Evolutionary conservation across 2,329 filamentous ascomycete species (phyloP), one percentile per base, ranked within the genome.

Genomic region (Aspergillus sp.): DNA sequence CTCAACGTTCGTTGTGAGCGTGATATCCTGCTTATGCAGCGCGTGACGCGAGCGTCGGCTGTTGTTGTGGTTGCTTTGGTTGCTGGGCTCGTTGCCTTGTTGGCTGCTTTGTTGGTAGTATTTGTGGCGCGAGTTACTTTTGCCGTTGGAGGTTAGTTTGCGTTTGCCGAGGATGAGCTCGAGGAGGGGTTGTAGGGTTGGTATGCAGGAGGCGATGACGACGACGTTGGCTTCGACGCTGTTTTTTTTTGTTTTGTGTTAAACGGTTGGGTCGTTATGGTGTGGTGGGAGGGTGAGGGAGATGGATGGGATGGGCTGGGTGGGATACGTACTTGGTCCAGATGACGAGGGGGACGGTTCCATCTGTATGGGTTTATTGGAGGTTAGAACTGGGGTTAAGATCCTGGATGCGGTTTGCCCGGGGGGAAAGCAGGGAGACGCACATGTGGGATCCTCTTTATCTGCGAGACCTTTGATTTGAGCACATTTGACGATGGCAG

Each of bases 291-390:
- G 36, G 14, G 14, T 4, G 36, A 2, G 14, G 36, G 12, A 14
- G 14, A 6, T 14, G 36, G 14, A 14, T 16, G 22, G 22, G 22
- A 24, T 24, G 22, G 22, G 22, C 4, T 24, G 22, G 22, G 22
- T 39, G 36, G 12, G 36, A 6, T 10, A 55, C 65, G 49, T 71
- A 79, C 78, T 75, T 72, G 6, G 79, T 81, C 79, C 79, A 82
- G 31, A 81, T 73, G 0, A 80, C 71, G 6, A 81, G 68, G 24
- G 79, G 73, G 75, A 71, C 52, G 67, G 67, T 73, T 45, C 20
- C 65, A 68, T 60, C 69, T 20, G 14, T 50, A 55, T 54, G 54
- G 4, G 36, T n/a, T 42, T 5, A 6, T 42, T 42, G 36, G n/a
- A 14, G 5, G 36, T 42, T 42, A 42, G 36, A n/a, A 42, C 31